These are phyloP conservation scores for Trichoderma aggressivum DNA, from an alignment of 2,329 filamentous ascomycete species.

Conservation along the genomic window DNA sequence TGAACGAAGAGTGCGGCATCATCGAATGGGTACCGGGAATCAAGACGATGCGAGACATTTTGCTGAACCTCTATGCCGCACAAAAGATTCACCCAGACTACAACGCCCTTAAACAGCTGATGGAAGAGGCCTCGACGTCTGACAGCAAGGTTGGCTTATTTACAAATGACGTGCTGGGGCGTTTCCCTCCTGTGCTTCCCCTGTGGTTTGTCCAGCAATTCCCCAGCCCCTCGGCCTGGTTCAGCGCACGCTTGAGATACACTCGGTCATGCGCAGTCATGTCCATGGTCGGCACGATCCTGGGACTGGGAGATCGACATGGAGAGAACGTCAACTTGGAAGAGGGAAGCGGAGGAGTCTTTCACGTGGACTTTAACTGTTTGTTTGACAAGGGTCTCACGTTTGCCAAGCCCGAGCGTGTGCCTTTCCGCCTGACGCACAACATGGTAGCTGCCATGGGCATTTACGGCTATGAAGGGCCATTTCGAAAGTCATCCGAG, in stretches of 20 bases:
- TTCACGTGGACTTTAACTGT: slow-evolving; percentile 99
- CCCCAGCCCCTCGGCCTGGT: slow-evolving; percentile 89
- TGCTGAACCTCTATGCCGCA: slow-evolving; percentile 73
- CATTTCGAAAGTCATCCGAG: slow-evolving; percentile 87
- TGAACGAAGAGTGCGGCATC: slow-evolving; percentile 96
- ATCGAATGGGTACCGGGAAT: slow-evolving; percentile 99
- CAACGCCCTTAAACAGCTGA: slow-evolving; percentile 57
- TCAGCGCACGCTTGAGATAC: slow-evolving; percentile 81
- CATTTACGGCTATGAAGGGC: slow-evolving; percentile 87
- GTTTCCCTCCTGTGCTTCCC: slow-evolving; percentile 80
- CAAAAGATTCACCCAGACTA: slow-evolving; percentile 71
- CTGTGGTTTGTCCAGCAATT: slow-evolving; percentile 97
- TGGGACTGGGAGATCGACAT: slow-evolving; percentile 91
- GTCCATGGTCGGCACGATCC: slow-evolving; percentile 97
- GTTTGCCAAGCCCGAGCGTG: slow-evolving; percentile 89
- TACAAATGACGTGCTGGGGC: slow-evolving; percentile 58
- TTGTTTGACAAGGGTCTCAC: slow-evolving; percentile 97
- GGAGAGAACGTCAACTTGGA: slow-evolving; percentile 96
- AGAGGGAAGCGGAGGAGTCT: slow-evolving; percentile 86
- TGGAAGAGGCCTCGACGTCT: slow-evolving; percentile 60
- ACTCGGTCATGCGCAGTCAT: slow-evolving; percentile 95
- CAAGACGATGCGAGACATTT: slow-evolving; percentile 87
- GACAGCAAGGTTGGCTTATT: slow-evolving; percentile 67
- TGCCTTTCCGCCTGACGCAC: slow-evolving; percentile 94
- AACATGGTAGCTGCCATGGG: slow-evolving; percentile 99